A percentile compares a stretch with the other conserved stretches of the same genome.
Evolutionary conservation across 805 yeast genomes (phyloP).

Genomic region (Candida coleopterorum): DNA sequence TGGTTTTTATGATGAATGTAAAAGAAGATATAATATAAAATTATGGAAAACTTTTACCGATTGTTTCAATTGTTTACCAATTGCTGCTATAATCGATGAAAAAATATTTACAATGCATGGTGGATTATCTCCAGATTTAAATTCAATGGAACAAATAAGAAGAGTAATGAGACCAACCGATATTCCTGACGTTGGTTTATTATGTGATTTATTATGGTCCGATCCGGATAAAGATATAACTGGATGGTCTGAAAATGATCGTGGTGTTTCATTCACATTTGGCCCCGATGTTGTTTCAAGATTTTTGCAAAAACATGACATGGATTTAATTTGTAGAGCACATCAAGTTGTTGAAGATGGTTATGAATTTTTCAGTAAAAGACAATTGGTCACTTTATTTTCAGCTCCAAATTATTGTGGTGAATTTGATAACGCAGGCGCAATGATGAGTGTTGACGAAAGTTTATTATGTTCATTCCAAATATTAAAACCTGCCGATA

Average conservation of each 20-base stretch:
- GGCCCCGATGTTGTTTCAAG: slow-evolving; percentile 99
- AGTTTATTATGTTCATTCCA: slow-evolving; percentile 93
- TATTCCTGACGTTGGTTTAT: slow-evolving; percentile 94
- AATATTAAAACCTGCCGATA: slow-evolving; percentile 96
- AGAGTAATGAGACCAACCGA: slow-evolving; percentile 99
- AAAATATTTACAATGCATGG: slow-evolving; percentile 99
- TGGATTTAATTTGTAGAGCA: slow-evolving; percentile 97
- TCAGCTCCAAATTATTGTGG: slow-evolving; percentile 99
- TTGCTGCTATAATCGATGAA: slow-evolving; percentile 97
- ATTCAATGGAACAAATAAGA: slow-evolving; percentile 97
- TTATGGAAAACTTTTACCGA: slow-evolving; percentile 99
- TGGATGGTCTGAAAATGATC: slow-evolving; percentile 98
- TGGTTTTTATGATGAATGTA: slow-evolving; percentile 98
- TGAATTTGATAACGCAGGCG: slow-evolving; percentile 98
- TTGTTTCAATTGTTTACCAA: slow-evolving; percentile 97
- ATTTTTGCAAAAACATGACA: slow-evolving; percentile 93
- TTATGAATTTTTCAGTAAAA: slow-evolving; percentile 91
- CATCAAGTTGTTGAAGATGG: slow-evolving; percentile 99
- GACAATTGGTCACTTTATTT: slow-evolving; percentile 92
- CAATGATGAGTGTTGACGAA: slow-evolving; percentile 99
- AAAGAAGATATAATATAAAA: slow-evolving; percentile 95
- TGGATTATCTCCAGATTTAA: slow-evolving; percentile 94
- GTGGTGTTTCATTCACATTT: slow-evolving; percentile 98
- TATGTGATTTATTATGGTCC: slow-evolving; percentile 96
- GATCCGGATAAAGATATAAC: slow-evolving; percentile 98